A percentile compares a stretch with the other conserved stretches of the same genome.
Conservation (phyloP, 441 rosid genomes). For the Populus hybrid region DNA sequence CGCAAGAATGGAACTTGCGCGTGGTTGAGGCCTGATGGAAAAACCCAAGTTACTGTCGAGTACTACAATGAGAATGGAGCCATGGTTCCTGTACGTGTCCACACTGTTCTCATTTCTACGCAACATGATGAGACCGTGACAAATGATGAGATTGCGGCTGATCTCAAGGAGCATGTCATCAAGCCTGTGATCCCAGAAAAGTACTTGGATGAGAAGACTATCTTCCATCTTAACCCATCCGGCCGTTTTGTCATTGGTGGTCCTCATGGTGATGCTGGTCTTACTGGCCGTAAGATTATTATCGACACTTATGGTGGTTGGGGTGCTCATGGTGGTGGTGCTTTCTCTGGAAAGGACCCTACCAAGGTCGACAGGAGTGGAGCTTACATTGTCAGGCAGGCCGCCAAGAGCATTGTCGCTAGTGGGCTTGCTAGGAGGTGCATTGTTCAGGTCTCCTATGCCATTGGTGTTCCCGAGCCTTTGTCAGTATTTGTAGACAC, state of each 20-base stretch:
- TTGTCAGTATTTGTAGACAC: conserved; percentile 53
- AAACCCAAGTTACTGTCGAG: conserved; percentile 65
- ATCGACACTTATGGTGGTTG: conserved; percentile 50
- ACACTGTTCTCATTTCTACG: conserved; percentile 57
- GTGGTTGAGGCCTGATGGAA: conserved; percentile 58
- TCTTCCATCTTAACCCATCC: conserved; percentile 61
- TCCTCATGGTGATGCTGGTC: conserved; percentile 62
- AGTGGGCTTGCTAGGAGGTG: conserved; percentile 57
- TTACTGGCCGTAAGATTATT: conserved; percentile 58
- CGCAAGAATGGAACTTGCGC: conserved; percentile 50
- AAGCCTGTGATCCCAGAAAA: conserved; percentile 52
- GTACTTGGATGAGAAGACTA: conserved; percentile 57
- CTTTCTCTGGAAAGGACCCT: conserved; percentile 53
- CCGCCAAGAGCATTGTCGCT: conserved; percentile 57
- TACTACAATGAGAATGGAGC: conserved; percentile 53
- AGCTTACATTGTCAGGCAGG: conserved; percentile 51
- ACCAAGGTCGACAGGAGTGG: conserved; percentile 53
- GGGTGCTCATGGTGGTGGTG: conserved; percentile 54
- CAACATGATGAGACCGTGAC: conserved; percentile 60
- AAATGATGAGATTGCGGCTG: conserved; percentile 55
- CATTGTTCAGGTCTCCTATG: conserved; percentile 59
- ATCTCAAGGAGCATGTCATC: conserved; percentile 60
- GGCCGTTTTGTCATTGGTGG: conserved; percentile 63
- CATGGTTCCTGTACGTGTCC: conserved; percentile 53
- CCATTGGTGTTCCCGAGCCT: conserved; percentile 66